Percentiles rank a stretch among this genome's conserved stretches.
Evolutionary conservation across 2,329 filamentous ascomycete species (phyloP).

Genomic region (Zymoseptoria crescenta): DNA sequence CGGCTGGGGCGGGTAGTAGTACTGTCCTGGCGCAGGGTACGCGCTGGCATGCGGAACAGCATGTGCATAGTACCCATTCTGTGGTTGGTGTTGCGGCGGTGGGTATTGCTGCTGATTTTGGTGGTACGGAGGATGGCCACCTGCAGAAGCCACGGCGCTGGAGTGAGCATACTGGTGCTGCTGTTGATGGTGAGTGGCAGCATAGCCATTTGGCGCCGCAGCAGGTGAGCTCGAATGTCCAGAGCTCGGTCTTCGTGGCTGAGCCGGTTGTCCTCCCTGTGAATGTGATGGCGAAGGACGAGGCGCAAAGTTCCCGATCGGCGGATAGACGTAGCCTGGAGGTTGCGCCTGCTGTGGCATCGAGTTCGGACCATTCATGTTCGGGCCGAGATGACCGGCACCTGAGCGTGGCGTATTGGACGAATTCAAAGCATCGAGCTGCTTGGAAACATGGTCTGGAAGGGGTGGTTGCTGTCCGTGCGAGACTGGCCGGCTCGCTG

Average conservation of each 20-base stretch:
- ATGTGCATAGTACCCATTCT: constrained; percentile 8
- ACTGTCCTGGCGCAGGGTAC: constrained; percentile 5
- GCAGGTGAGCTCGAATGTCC: constrained; percentile 16
- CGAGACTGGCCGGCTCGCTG: constrained; percentile 12
- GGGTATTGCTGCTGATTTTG: constrained; percentile 8
- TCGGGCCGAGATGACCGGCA: constrained; percentile 17
- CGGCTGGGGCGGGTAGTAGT: constrained; percentile 12
- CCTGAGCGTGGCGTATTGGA: constrained; percentile 8
- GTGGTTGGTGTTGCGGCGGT: constrained; percentile 4
- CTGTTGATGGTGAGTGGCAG: constrained; percentile 19
- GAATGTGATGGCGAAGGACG: constrained; percentile 21
- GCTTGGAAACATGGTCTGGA: constrained; percentile 21
- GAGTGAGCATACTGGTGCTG: constrained; percentile 29
- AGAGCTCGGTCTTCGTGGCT: constrained; percentile 11
- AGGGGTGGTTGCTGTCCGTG: constrained; percentile 13
- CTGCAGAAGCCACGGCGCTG: constrained; percentile 23
- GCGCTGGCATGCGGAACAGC: neutral
- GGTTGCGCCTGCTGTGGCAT: constrained; percentile 37
- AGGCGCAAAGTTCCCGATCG: constrained; percentile 24
- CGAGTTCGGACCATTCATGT: constrained; percentile 37
- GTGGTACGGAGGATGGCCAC: constrained; percentile 17
- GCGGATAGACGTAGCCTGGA: constrained; percentile 28
- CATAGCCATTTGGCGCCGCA: constrained; percentile 16
- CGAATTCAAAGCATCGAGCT: constrained; percentile 17
- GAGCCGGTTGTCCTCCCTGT: constrained; percentile 24